phyloP scores from a whole-genome alignment of 192 early-diverging fungal genomes.

The Dimargaris xerosporica region DNA sequence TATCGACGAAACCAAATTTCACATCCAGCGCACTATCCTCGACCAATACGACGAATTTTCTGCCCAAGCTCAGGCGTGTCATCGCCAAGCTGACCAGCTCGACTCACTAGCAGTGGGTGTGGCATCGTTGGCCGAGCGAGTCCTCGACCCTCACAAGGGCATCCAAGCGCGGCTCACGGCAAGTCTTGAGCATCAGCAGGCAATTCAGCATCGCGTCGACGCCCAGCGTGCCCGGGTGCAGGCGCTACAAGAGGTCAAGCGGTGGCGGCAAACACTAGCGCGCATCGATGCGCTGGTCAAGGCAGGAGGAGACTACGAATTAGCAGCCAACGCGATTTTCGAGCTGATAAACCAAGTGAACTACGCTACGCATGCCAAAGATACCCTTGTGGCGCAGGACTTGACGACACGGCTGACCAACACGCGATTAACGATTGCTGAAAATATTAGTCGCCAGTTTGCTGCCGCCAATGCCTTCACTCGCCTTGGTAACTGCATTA shows the following conservation, averaged over 20 bases:
- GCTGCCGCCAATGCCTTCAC: not conserved
- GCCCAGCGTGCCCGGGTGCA: not conserved
- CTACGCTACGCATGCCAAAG: not conserved
- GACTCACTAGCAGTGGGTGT: conserved; percentile 3
- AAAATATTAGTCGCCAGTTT: not conserved
- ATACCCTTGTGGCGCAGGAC: not conserved
- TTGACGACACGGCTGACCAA: not conserved
- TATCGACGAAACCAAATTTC: not conserved
- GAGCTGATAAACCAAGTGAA: not conserved
- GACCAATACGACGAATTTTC: conserved; percentile 1
- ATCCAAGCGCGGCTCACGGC: not conserved
- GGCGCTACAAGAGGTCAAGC: not conserved
- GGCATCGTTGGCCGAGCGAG: not conserved
- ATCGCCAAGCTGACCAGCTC: not conserved
- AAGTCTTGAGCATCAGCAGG: not conserved
- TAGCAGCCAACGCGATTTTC: not conserved
- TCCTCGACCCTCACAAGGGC: conserved; percentile 2
- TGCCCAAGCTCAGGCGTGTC: too few species aligned
- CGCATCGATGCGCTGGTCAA: not conserved
- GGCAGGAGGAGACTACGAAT: not conserved
- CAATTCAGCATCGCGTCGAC: not conserved
- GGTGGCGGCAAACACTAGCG: not conserved
- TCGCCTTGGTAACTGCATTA: not conserved
- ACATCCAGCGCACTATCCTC: not conserved
- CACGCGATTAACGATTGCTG: not conserved